These are phyloP conservation scores for Blastocystis sp. DNA, from an alignment of 352 stramenopile species.

Conservation along the genomic window DNA sequence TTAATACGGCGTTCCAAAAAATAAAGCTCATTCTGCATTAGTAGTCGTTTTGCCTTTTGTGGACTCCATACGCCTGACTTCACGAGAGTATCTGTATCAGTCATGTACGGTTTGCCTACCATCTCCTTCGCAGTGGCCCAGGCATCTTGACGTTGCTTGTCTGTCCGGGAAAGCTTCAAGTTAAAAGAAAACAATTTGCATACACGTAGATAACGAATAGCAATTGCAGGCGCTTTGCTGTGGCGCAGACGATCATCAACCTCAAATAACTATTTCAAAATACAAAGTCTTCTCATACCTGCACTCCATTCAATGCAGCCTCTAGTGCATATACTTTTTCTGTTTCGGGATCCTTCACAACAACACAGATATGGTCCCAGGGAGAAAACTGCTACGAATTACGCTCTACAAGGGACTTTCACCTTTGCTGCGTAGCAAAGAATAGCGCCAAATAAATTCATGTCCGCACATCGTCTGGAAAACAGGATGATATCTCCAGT, in stretches of 20 bases:
- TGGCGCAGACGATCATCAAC: conserved; percentile 14
- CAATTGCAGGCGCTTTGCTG: conserved; percentile 50
- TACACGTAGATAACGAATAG: conserved; percentile 19
- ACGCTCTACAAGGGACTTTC: neutral
- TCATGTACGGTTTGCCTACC: conserved; percentile 38
- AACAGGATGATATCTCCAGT: conserved; percentile 38
- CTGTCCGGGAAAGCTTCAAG: conserved; percentile 1
- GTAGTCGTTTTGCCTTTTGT: conserved; percentile 25
- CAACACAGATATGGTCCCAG: conserved; percentile 52
- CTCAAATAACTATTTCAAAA: conserved; percentile 15
- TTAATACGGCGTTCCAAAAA: neutral
- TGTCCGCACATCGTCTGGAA: neutral
- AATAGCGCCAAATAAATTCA: conserved; percentile 22
- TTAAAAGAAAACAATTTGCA: neutral
- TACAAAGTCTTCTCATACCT: neutral
- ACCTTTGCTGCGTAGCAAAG: conserved; percentile 45
- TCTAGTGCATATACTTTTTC: conserved; percentile 41
- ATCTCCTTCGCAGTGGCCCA: conserved; percentile 10
- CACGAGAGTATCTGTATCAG: conserved; percentile 2
- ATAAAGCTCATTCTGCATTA: conserved; percentile 25
- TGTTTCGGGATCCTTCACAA: conserved; percentile 30
- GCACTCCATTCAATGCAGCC: conserved; percentile 1
- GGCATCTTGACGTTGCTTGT: conserved; percentile 26
- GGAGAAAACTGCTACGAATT: conserved; percentile 27
- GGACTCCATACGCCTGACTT: conserved; percentile 42